Evolutionary conservation across 495 filamentous ascomycete genomes (phyloP).

Genomic region (Delitschia confertaspora): DNA sequence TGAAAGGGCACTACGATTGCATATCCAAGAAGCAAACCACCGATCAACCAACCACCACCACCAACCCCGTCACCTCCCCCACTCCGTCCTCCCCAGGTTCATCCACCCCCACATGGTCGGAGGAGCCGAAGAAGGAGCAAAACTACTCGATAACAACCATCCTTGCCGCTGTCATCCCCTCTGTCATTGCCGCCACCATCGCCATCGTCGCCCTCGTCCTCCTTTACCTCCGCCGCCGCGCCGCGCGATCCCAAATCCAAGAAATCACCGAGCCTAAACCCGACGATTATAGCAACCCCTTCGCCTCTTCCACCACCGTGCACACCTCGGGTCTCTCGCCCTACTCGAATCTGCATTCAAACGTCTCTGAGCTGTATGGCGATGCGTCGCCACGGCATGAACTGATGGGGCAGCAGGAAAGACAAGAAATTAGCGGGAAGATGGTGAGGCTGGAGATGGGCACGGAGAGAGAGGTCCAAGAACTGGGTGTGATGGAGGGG

Average conservation of each 20-base stretch:
- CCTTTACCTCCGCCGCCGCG: slow-evolving; percentile 8
- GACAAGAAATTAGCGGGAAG: slow-evolving; percentile 3
- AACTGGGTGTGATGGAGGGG: slow-evolving; percentile 35
- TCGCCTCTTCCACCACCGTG: neutral
- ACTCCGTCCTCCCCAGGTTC: neutral
- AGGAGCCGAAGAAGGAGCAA: neutral
- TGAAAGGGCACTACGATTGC: slow-evolving; percentile 13
- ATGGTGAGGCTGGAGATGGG: slow-evolving; percentile 35
- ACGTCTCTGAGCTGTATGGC: slow-evolving; percentile 5
- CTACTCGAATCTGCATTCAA: neutral
- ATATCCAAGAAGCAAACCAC: slow-evolving; percentile 1
- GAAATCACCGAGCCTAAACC: slow-evolving; percentile 7
- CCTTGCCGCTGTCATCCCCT: no score
- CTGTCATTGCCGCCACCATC: neutral
- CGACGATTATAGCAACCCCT: neutral
- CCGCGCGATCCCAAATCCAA: slow-evolving; percentile 6
- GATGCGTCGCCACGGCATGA: slow-evolving; percentile 1
- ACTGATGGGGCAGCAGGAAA: slow-evolving; percentile 5
- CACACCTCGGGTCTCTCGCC: neutral
- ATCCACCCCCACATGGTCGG: neutral
- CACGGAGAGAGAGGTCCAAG: slow-evolving; percentile 35
- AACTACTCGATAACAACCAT: neutral
- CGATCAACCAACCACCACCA: neutral
- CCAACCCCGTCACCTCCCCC: neutral
- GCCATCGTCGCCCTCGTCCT: neutral